Evolutionary conservation across 2,329 filamentous ascomycete genomes (phyloP).

Genomic region (Colletotrichum euphorbiae): DNA sequence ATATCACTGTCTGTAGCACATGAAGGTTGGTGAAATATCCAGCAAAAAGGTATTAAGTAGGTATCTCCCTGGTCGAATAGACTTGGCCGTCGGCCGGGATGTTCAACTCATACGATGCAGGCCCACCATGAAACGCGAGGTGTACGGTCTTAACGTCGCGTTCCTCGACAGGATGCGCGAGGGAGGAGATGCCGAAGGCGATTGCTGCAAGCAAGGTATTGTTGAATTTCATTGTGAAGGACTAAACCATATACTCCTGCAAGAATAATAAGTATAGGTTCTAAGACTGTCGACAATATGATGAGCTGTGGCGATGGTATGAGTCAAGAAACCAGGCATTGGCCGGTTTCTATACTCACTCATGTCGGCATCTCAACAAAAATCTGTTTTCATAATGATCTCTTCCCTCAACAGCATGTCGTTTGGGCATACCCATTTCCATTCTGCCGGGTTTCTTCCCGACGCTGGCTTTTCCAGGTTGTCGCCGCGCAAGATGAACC

Average conservation of each 20-base stretch:
- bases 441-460: neutral
- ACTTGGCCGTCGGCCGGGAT: slow-evolving; percentile 56
- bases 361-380: neutral
- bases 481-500: neutral
- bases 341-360: neutral
- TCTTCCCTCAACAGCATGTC: neutral
- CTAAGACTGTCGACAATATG: neutral
- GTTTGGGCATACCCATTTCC: neutral
- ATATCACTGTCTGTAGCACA: slow-evolving; percentile 51
- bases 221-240: slow-evolving; percentile 42
- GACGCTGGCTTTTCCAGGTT: neutral
- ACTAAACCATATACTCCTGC: too few species aligned
- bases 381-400: slow-evolving; percentile 13
- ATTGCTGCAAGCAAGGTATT: slow-evolving; percentile 25
- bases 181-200: slow-evolving; percentile 21
- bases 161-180: slow-evolving; percentile 42
- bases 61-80: slow-evolving; percentile 51
- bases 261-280: neutral
- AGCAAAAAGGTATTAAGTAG: neutral
- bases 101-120: slow-evolving; percentile 54
- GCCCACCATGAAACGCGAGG: slow-evolving; percentile 58
- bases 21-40: neutral
- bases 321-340: neutral
- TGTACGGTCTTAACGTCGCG: slow-evolving; percentile 52
- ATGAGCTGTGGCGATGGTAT: neutral